Percentiles rank a stretch among this genome's conserved stretches.
Conservation (phyloP, 2,329 filamentous ascomycete species). For the Esteya vermicola region DNA sequence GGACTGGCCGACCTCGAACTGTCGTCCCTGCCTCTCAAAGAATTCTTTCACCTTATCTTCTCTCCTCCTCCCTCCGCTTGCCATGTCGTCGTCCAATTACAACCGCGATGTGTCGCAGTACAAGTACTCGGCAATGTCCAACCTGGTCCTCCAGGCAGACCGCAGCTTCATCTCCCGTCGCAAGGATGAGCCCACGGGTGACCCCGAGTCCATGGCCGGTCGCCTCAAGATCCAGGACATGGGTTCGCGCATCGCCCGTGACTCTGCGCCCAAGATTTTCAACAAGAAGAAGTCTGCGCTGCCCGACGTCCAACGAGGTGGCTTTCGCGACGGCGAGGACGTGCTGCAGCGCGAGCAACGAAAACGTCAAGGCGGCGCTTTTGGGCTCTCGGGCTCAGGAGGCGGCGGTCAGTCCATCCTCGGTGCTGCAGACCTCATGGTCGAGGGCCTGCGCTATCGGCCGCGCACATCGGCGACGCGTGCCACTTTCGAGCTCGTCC, state of each 20-base stretch:
- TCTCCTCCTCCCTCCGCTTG: constrained; percentile 8
- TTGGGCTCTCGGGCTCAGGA: too few relatives aligned
- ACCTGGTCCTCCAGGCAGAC: constrained; percentile 99
- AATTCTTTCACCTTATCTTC: background rate
- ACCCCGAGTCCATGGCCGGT: constrained; percentile 92
- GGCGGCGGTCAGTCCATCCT: constrained; percentile 66
- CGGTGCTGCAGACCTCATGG: constrained; percentile 61
- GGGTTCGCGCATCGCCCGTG: constrained; percentile 71
- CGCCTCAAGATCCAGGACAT: constrained; percentile 90
- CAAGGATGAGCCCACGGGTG: constrained; percentile 88
- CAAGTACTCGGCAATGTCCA: constrained; percentile 99
- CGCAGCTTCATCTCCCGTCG: constrained; percentile 86
- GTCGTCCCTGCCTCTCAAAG: too few relatives aligned
- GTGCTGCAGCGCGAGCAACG: constrained; percentile 71
- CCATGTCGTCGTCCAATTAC: constrained; percentile 54
- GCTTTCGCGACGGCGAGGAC: constrained; percentile 66
- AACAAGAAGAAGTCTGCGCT: constrained; percentile 59
- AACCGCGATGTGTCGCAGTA: constrained; percentile 84
- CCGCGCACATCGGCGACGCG: constrained; percentile 83
- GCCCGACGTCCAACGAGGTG: constrained; percentile 59
- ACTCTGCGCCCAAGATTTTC: constrained; percentile 67
- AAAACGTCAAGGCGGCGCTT: constrained; percentile 68
- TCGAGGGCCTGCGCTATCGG: constrained; percentile 85
- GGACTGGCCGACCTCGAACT: too few relatives aligned
- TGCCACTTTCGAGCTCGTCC: constrained; percentile 85